Base-by-base conservation (phyloP, 2,329 filamentous ascomycete genomes). In the Ceratocystis papillata region DNA sequence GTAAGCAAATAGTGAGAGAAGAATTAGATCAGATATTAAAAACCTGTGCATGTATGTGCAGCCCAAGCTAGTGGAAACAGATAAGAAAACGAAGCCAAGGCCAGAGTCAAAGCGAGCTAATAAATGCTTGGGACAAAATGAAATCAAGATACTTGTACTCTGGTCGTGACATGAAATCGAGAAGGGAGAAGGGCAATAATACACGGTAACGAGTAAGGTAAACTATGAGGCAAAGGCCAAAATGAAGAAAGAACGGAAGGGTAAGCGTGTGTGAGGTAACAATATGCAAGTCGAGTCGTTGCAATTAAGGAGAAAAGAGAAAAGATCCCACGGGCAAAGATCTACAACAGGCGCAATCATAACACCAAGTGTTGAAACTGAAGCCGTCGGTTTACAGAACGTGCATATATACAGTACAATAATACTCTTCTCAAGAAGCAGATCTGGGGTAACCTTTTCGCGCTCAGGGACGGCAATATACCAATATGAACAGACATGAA, bases 261-360 rank as follows among this genome's bases (percentile, higher is more conserved):
- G 55, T 59, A 59, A 7, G 7, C 15, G 15, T 59, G 55, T 59
- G 55, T n/a, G 55, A 30, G 28, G 28, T 59, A 30, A 37, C 55
- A 41, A 59, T 59, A 59, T 37, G 55, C 55, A 59, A 37, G 55
- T 22, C 28, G 55, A 59, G 55, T 59, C 30, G 28, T 20, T 30
- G 53, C 53, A 59, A 28, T 17, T n/a, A 10, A 59, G 5, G 55
- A 37, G 55, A 59, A 59, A 59, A 59, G 55, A 55, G 50, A 55
- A 17, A 30, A 57, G 33, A 57, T 30, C 53, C 53, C 53, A 57
- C 53, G 8, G 28, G 15, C 12, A 57, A n/a, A 57, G 22, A 57
- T 57, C 53, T 30, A 57, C 22, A 30, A 5, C 53, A 2, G 30
- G 20, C 12, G 4, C 15, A n/a, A 30, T 30, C 53, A 57, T 30